Percentiles rank a stretch among this genome's conserved stretches.
Evolutionary conservation across 2,329 filamentous ascomycete genomes (phyloP).

Genomic region (Botryotinia globosa): DNA sequence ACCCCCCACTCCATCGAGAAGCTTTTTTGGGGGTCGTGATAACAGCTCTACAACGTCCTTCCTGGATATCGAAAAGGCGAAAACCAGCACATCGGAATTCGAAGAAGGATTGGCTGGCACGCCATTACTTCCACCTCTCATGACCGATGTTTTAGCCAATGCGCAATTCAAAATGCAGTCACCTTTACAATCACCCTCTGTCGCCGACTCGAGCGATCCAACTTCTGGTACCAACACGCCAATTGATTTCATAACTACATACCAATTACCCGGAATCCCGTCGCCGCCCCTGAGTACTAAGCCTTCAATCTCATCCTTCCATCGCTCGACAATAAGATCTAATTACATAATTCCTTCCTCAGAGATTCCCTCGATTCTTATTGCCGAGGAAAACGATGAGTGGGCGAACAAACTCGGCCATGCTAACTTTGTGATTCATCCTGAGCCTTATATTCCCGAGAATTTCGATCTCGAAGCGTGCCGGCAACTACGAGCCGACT

Average conservation of each 20-base stretch:
- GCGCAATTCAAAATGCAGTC: conserved; percentile 62
- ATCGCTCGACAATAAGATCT: conserved; percentile 44
- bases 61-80: conserved; percentile 53
- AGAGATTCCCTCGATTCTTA: conserved; percentile 63
- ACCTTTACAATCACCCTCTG: conserved; percentile 80
- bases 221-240: conserved; percentile 46
- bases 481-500: conserved; percentile 69
- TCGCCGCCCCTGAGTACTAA: conserved; percentile 75
- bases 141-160: conserved; percentile 52
- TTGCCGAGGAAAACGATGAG: conserved; percentile 69
- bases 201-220: conserved; percentile 53
- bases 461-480: conserved; percentile 53
- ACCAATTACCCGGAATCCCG: conserved; percentile 48
- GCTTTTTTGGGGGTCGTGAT: conserved; percentile 57
- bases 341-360: conserved; percentile 48
- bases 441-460: conserved; percentile 73
- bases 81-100: conserved; percentile 48
- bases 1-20: conserved; percentile 61
- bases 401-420: conserved; percentile 87
- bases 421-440: conserved; percentile 86
- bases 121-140: conserved; percentile 78
- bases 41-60: conserved; percentile 46
- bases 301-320: conserved; percentile 75
- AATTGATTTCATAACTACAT: conserved; percentile 42
- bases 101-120: conserved; percentile 70